phyloP scores from a whole-genome alignment of 2,329 filamentous ascomycete species.

The Trichoderma gracile region DNA sequence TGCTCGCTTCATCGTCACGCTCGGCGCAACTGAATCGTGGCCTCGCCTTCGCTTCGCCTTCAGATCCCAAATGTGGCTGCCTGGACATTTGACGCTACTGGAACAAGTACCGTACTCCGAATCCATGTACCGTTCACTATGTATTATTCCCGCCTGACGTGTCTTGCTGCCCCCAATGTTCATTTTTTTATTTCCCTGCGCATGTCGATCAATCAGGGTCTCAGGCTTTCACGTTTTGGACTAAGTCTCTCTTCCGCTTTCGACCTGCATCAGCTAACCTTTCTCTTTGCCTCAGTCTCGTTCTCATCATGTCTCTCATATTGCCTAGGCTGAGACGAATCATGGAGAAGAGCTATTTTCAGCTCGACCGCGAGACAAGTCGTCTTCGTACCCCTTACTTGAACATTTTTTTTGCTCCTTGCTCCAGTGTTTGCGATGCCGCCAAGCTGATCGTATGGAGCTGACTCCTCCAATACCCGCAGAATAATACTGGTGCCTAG shows the following conservation, averaged over 20 bases:
- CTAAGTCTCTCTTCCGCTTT: neutral
- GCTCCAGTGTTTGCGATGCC: slow-evolving; percentile 4
- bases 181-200: neutral
- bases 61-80: neutral
- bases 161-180: neutral
- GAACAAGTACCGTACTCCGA: too few relatives aligned
- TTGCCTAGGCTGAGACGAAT: neutral
- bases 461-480: too few relatives aligned
- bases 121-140: too few relatives aligned
- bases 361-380: neutral
- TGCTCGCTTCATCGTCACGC: too few relatives aligned
- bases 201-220: slow-evolving; percentile 17
- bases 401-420: neutral
- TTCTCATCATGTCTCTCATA: neutral
- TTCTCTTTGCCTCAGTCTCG: neutral
- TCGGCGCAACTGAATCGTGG: too few relatives aligned
- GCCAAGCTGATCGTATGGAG: neutral
- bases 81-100: neutral
- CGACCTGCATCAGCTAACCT: neutral
- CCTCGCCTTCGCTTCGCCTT: neutral
- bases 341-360: neutral
- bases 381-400: slow-evolving; percentile 6
- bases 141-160: neutral
- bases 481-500: neutral
- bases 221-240: neutral